phyloP scores from a whole-genome alignment of 2,329 filamentous ascomycete genomes.

The Stromatinia cepivora region DNA sequence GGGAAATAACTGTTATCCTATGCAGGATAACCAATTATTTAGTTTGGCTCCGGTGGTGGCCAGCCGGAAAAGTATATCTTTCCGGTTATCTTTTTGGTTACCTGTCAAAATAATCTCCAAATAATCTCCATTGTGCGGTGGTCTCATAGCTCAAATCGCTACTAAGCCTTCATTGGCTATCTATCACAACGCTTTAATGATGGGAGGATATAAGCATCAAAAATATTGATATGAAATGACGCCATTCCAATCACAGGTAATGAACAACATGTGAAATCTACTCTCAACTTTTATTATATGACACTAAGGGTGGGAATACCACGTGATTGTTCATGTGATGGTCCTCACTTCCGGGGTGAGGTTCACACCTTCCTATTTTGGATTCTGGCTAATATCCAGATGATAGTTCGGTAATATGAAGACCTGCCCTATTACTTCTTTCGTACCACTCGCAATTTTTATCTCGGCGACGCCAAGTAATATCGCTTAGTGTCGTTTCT shows the following conservation, averaged over 20 bases:
- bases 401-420: neutral
- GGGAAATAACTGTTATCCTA: too few species aligned
- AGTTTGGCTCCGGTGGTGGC: neutral
- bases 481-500: neutral
- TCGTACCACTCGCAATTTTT: neutral
- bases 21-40: too few species aligned
- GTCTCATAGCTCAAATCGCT: neutral
- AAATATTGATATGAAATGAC: neutral
- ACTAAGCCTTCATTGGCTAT: too few species aligned
- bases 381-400: neutral
- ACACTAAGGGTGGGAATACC: neutral
- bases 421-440: neutral
- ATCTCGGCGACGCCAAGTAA: neutral
- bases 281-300: neutral
- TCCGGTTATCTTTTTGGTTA: neutral
- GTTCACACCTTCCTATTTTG: neutral
- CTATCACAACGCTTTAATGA: too few species aligned
- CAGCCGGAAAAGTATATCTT: neutral
- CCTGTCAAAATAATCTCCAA: neutral
- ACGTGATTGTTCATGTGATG: constrained; percentile 10
- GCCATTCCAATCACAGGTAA: too few species aligned
- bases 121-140: neutral
- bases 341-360: neutral
- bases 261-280: neutral
- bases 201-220: too few species aligned